Evolutionary conservation across 768 basidiomycete genomes (phyloP).

Genomic region (Neoboletus subvelutipes): DNA sequence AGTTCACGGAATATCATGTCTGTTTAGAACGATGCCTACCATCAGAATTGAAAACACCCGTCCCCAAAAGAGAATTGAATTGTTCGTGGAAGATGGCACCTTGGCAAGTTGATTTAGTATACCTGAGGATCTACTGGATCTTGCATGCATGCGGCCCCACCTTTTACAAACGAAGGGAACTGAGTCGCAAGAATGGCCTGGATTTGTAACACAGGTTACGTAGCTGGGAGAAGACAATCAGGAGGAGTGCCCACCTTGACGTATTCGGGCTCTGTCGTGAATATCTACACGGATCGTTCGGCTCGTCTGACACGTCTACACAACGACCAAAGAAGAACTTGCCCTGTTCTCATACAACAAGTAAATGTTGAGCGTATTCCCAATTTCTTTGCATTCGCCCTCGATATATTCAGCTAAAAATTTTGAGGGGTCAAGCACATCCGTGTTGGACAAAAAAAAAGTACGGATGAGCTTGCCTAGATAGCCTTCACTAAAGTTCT

Average conservation of each 20-base stretch:
- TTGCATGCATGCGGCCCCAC: conserved; percentile 9
- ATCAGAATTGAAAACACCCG: conserved; percentile 44
- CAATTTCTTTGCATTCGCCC: conserved; percentile 15
- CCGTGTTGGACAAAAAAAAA: neutral
- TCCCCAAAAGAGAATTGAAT: conserved; percentile 33
- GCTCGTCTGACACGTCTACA: neutral
- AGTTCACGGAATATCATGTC: neutral
- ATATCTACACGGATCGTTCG: conserved; percentile 26
- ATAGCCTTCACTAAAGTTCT: conserved; percentile 46
- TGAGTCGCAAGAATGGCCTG: conserved; percentile 40
- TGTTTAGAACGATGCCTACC: conserved; percentile 17
- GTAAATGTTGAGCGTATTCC: conserved; percentile 25
- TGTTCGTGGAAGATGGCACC: conserved; percentile 27
- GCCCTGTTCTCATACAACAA: conserved; percentile 31
- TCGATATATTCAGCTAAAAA: conserved; percentile 12
- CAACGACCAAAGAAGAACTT: neutral
- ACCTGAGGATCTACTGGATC: conserved; percentile 1
- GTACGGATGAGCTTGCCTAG: conserved; percentile 35
- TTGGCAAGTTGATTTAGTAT: conserved; percentile 2
- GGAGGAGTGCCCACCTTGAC: conserved; percentile 31
- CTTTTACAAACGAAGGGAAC: conserved; percentile 38
- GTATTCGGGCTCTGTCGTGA: conserved; percentile 40
- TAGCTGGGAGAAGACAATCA: neutral
- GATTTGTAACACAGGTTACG: neutral
- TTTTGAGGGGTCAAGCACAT: neutral